Base-by-base conservation (phyloP, 2,329 filamentous ascomycete genomes). In the Sphaceloma murrayae region DNA sequence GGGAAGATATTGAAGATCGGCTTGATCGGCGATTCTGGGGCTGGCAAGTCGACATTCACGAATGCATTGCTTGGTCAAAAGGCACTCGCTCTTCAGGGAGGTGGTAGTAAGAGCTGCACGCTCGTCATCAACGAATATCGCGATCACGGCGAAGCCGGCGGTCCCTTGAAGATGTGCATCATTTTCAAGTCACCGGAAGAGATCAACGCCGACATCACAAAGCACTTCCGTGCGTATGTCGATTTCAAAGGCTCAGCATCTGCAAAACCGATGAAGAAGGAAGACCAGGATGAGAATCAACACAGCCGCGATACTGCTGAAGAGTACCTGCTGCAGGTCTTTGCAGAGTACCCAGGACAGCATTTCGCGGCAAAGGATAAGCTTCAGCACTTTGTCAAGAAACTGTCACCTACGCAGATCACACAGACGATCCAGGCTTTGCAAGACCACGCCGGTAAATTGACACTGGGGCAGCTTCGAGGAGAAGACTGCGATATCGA, bases 61-160 rank as follows among this genome's bases (percentile, higher is more conserved):
- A 34, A 34, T 34, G 31, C 14, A 6, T 3, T 34, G 11, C 31
- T 34, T 5, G 31, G 31, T 9, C 6, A 18, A 5, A 17, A 34
- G 2, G n/a, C 14, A 17, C 31, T 34, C n/a, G 42, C 42, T 16
- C 3, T 9, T 11, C 30, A 42, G 17, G 38, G 45, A 4, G 31
- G 24, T 16, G 14, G 4, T n/a, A 32, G 36, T 7, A 18, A 11
- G 3, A 21, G 17, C 17, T 11, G 21, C 9, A 47, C 45, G 1
- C 45, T 43, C 16, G 17, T 24, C 10, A 14, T 44, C 1, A 43
- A 19, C 3, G 32, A 44, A n/a, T 34, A 43, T 7, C 18, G n/a
- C 13, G 13, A 22, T 6, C 26, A 18, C 10, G n/a, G 22, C n/a
- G n/a, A n/a, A 3, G 31, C 9, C 7, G 16, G 36, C n/a, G 21